Base-by-base conservation (phyloP, 306 rosid species). In the Amphicarpaea edgeworthii region DNA sequence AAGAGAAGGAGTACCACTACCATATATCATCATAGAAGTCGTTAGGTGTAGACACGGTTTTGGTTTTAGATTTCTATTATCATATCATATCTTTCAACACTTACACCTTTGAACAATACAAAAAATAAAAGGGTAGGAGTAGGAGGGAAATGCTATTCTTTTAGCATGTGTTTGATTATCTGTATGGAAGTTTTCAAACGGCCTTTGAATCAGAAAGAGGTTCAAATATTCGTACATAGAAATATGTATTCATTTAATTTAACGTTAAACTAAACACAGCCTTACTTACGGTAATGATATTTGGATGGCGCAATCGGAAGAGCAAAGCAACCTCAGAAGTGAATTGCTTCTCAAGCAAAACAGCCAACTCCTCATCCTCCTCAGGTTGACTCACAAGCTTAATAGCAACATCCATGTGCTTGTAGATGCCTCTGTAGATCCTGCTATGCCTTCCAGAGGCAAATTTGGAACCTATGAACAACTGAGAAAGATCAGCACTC, bases 361-460 rank as follows among this genome's bases (percentile, higher is more conserved):
- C 79, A 43, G 99, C 99, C 87, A 92, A 85, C 9, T 84, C 77
- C 60, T 83, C 98, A 49, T 92, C 97, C 64, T 96, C 93, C 68
- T 96, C 98, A 0, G 99, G 99, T 81, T 96, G 97, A 75, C 99
- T 92, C 1, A 93, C 88, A 16, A 96, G 82, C 81, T 96, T 96
- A 79, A 96, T 96, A 2, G 98, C 99, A n/a, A 96, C 99, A 75
- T 96, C 96, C 46, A 74, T 88, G 50, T 87, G 90, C 81, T 90
- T 96, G 79, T 96, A 96, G n/a, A 89, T 77, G 0, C 99, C 99
- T 85, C 98, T 90, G 66, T 96, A 96, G 76, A 96, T 88, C 86
- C 97, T 84, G 80, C 99, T 96, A 45, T 96, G 99, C 16, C 98
- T 88, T 0, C 98, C 99, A 28, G 89, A 89, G 26, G 97, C 99